Base-by-base conservation (phyloP, 2,329 filamentous ascomycete genomes). In the Phialophora chinensis region DNA sequence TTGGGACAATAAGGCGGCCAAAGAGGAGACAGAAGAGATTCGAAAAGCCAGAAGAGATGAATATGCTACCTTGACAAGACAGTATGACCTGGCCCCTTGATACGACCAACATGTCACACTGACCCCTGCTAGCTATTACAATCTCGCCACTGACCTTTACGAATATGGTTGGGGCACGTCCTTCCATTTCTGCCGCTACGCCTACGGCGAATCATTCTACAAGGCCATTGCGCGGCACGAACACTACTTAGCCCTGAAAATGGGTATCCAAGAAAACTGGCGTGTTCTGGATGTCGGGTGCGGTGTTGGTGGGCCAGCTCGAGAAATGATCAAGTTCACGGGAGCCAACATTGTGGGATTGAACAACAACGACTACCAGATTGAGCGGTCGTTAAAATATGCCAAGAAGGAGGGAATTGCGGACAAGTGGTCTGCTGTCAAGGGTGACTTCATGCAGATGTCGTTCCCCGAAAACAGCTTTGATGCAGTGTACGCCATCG, bases 391-490 rank as follows among this genome's bases (percentile, higher is more conserved):
- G n/a, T 93, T 88, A 14, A 84, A 86, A 62, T 97, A 97, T 77
- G 92, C 93, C 2, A 81, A 86, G 69, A 92, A 92, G 80, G 92
- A 96, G 81, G 89, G 90, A 60, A 83, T 98, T 60, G 85, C 89
- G 1, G 80, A 91, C 75, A 92, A 97, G 82, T 83, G 97, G 72
- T 86, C 85, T 70, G 98, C 92, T 75, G 90, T 92, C 76, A 97
- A 98, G 86, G 94, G 93, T 61, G 94, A 98, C 77, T 99, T 99
- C 79, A 98, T 98, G 94, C 92, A 97, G 88, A 96, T 98, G 92
- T 89, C 89, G 25, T 98, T 98, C 84, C 89, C 91, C 55, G 91
- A 95, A 76, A 92, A 96, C 84, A 87, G 84, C 23, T 98, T 98
- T 79, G 95, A 98, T 74, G 93, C 92, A 65, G 92, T 97, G 61